Evolutionary conservation across 768 basidiomycete species (phyloP), one percentile per base, ranked within the genome.

Genomic region (Agrocybe chaxingu): DNA sequence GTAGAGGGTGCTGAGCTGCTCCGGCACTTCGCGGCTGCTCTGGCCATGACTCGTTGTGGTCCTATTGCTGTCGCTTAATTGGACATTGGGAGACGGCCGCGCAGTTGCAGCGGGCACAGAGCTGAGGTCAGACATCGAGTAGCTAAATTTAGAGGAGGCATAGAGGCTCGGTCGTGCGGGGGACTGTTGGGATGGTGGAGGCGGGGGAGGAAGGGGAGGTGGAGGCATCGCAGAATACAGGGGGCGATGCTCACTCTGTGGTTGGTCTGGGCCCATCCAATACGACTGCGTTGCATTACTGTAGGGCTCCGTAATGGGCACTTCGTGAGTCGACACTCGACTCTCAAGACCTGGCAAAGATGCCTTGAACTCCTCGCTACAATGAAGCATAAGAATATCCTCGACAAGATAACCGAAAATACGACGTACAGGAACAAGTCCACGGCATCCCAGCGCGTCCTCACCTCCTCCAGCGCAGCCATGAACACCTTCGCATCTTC

Each of bases 401-500:
- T 24, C 16, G 9, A 43, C 8, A 11, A 13, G 38, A 8, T 8
- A 10, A 42, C 30, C 44, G 9, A 45, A 32, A 44, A 30, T 34
- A 12, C 19, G 41, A 46, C 58, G 46, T 18, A 59, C 58, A 59
- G 16, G 29, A 57, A 36, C 8, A 42, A 41, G 16, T 50, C 51
- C 29, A 53, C 58, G 8, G 51, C 38, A 16, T 53, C 53, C 76
- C 76, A 73, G 29, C 67, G 62, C 11, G 45, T 53, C 45, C 63
- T 51, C 1, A 60, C 58, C 49, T 54, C 61, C 63, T 79, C 70
- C 24, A 85, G 67, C 7, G 72, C 66, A 3, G 66, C 60, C 37
- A 81, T 62, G 38, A 81, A 71, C n/a, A 68, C 63, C 12, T 67
- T 63, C 6, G 74, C 63, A 51, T 77, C 71, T 1, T 58, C 57